These are phyloP conservation scores for Bruguiera gymnorhiza DNA, from an alignment of 345 rosid genomes.

Conservation along the genomic window DNA sequence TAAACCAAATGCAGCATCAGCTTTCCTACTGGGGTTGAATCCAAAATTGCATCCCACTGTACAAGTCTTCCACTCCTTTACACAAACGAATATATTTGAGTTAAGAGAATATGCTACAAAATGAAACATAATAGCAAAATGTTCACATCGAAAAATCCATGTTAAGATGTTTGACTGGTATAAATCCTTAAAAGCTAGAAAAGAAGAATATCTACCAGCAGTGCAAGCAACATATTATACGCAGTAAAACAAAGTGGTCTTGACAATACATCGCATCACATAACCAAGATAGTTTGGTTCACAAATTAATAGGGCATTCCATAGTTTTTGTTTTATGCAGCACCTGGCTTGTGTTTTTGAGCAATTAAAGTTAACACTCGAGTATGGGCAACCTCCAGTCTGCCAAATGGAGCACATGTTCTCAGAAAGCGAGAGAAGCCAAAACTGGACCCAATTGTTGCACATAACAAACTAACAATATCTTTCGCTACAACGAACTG, in stretches of 20 bases:
- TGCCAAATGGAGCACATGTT: neutral
- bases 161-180: neutral
- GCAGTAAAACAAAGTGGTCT: neutral
- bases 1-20: slow-evolving; percentile 72
- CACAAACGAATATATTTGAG: neutral
- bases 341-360: neutral
- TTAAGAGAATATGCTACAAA: too few relatives aligned
- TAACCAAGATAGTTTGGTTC: neutral
- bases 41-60: slow-evolving; percentile 71
- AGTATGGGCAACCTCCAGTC: neutral
- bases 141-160: neutral
- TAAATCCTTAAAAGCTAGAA: neutral
- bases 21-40: slow-evolving; percentile 26
- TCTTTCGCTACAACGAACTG: neutral
- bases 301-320: neutral
- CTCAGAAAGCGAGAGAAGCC: neutral
- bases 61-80: slow-evolving; percentile 66
- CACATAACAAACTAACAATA: neutral
- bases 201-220: neutral
- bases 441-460: neutral
- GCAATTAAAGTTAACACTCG: neutral
- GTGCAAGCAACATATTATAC: too few relatives aligned
- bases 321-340: too few relatives aligned
- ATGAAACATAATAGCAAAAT: neutral
- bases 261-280: neutral